Conservation (phyloP, 352 stramenopile species). For the Phytophthora fragariae region DNA sequence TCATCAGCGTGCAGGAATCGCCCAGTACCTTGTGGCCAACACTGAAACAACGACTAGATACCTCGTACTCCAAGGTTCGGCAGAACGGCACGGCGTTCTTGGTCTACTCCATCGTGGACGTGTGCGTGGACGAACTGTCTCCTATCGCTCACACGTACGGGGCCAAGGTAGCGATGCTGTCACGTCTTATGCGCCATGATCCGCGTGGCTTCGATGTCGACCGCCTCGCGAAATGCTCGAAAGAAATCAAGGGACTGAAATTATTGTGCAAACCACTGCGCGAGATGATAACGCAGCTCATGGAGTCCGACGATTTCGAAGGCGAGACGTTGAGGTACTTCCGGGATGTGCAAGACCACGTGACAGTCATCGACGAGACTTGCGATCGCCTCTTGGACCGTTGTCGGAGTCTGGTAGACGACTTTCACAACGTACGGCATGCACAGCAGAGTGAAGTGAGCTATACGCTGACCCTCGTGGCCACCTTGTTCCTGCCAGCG, state of each 20-base stretch:
- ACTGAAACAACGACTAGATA: constrained; percentile 71
- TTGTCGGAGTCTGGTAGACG: constrained; percentile 70
- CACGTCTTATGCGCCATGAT: constrained; percentile 65
- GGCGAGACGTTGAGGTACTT: constrained; percentile 83
- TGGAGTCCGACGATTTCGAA: constrained; percentile 74
- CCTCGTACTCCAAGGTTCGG: constrained; percentile 85
- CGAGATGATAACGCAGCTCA: constrained; percentile 78
- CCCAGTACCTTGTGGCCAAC: constrained; percentile 61
- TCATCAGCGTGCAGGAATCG: constrained; percentile 78
- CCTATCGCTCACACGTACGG: constrained; percentile 81
- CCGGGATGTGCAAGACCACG: constrained; percentile 86
- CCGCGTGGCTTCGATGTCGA: constrained; percentile 66
- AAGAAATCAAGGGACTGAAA: constrained; percentile 82
- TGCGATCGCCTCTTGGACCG: constrained; percentile 82
- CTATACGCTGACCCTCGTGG: constrained; percentile 84
- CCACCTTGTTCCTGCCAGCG: constrained; percentile 82
- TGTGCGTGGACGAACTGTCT: constrained; percentile 81
- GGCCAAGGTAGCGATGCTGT: constrained; percentile 77
- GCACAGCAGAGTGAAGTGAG: constrained; percentile 78
- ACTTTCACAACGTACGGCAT: constrained; percentile 72
- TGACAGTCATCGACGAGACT: constrained; percentile 82
- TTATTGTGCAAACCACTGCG: constrained; percentile 74
- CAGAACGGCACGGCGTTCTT: constrained; percentile 79
- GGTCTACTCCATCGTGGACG: constrained; percentile 85
- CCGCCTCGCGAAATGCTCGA: constrained; percentile 61